These are phyloP conservation scores for Cinchona pubescens DNA, from an alignment of 257 asterid species.

Conservation along the genomic window DNA sequence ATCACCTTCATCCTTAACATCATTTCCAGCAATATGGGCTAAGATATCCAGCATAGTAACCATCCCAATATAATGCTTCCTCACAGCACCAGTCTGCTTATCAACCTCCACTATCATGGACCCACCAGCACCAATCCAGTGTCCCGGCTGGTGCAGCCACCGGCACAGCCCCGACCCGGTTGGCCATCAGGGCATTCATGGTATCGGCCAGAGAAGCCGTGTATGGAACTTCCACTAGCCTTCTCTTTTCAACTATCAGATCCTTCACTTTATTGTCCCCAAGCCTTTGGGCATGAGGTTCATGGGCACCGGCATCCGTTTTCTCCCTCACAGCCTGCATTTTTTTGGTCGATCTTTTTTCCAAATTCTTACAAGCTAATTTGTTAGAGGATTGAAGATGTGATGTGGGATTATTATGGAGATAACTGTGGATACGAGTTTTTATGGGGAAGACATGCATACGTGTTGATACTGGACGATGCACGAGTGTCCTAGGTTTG, in stretches of 20 bases:
- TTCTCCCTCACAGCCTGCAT: constrained; percentile 18
- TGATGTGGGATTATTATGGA: background rate
- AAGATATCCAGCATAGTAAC: constrained; percentile 79
- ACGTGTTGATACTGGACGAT: constrained; percentile 18
- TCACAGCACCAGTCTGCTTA: constrained; percentile 79
- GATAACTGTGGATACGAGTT: background rate
- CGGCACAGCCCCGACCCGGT: constrained; percentile 64
- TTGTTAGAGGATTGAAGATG: background rate
- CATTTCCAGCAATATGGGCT: constrained; percentile 65
- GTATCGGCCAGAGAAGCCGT: constrained; percentile 80
- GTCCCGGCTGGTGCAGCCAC: constrained; percentile 99
- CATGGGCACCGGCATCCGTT: background rate
- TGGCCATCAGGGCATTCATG: constrained; percentile 62
- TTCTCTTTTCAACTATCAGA: constrained; percentile 37
- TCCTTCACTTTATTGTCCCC: constrained; percentile 61
- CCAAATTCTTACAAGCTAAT: background rate
- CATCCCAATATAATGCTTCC: constrained; percentile 95
- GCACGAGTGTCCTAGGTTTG: constrained; percentile 16
- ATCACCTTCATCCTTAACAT: constrained; percentile 11
- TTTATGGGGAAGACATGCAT: background rate
- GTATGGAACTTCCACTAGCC: constrained; percentile 88
- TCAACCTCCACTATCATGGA: constrained; percentile 90
- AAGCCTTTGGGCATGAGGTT: constrained; percentile 29
- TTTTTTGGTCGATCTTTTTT: background rate
- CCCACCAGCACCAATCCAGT: constrained; percentile 99